Evolutionary conservation across 2,329 filamentous ascomycete genomes (phyloP).

Genomic region (Venturia aucupariae): DNA sequence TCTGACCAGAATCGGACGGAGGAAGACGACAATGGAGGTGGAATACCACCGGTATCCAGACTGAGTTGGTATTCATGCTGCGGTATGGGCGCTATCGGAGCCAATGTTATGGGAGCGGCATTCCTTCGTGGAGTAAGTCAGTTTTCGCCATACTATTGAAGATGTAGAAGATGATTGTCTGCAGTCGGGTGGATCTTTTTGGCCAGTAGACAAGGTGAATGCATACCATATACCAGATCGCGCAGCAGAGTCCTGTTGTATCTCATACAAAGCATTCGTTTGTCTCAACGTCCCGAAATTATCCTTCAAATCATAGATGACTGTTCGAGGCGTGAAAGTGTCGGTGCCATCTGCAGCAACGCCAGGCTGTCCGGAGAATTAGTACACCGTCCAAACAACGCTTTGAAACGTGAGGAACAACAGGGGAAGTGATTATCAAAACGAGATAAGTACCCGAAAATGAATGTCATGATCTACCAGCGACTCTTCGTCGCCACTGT

Average conservation of each 20-base stretch:
- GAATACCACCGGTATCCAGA: constrained; percentile 60
- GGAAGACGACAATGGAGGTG: constrained; percentile 55
- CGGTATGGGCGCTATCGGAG: constrained; percentile 42
- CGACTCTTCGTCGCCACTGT: constrained; percentile 57
- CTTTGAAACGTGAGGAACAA: not conserved
- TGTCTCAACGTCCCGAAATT: constrained; percentile 83
- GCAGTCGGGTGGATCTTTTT: not conserved
- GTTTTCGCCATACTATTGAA: not conserved
- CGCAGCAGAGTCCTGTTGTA: constrained; percentile 30
- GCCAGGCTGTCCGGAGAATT: constrained; percentile 46
- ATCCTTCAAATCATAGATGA: constrained; percentile 93
- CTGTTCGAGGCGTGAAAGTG: constrained; percentile 81
- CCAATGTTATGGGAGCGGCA: constrained; percentile 3
- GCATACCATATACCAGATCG: constrained; percentile 12
- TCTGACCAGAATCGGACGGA: constrained; percentile 95
- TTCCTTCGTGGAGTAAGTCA: constrained; percentile 8
- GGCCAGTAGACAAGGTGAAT: not conserved
- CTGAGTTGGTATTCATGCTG: constrained; percentile 69
- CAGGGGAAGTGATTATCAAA: not conserved
- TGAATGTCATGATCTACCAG: constrained; percentile 76
- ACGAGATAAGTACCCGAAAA: constrained; percentile 40
- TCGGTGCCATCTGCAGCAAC: constrained; percentile 75
- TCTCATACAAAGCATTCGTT: constrained; percentile 79
- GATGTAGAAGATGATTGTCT: constrained; percentile 4
- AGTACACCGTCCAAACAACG: not conserved